Percentiles rank a stretch among this genome's conserved stretches.
Evolutionary conservation across 768 basidiomycete genomes (phyloP).

Genomic region (Symmetrospora coprosmae): DNA sequence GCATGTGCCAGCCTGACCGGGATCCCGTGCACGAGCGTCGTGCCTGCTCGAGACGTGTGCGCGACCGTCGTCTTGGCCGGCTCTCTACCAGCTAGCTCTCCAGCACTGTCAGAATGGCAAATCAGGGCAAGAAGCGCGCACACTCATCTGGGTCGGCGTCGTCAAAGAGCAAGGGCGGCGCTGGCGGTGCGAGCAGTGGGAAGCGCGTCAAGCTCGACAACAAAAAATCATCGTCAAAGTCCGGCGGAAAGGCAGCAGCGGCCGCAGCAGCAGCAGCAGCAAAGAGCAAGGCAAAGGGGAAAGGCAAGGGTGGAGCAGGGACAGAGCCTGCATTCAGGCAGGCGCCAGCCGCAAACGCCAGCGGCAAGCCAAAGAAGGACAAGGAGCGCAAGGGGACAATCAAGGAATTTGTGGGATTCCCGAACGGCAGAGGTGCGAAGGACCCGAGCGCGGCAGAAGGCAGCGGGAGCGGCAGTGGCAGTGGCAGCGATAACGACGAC

Average conservation of each 20-base stretch:
- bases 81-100: neutral
- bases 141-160: neutral
- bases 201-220: conserved; percentile 1
- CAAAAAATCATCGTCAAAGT: neutral
- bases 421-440: neutral
- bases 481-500: neutral
- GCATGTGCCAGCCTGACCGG: too few relatives aligned
- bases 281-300: neutral
- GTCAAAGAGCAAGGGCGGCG: neutral
- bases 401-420: conserved; percentile 9
- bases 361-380: too few relatives aligned
- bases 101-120: neutral
- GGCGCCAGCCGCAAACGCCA: too few relatives aligned
- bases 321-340: neutral
- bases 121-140: conserved; percentile 7
- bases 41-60: neutral
- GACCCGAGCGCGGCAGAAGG: neutral
- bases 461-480: neutral
- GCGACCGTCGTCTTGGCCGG: neutral
- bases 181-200: too few relatives aligned
- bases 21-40: too few relatives aligned
- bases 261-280: neutral
- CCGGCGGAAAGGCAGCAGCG: neutral
- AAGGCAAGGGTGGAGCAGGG: neutral
- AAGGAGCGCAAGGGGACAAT: conserved; percentile 14